Base-by-base conservation (phyloP, 2,329 filamentous ascomycete genomes). In the Immersiporthe knoxdaviesiana region DNA sequence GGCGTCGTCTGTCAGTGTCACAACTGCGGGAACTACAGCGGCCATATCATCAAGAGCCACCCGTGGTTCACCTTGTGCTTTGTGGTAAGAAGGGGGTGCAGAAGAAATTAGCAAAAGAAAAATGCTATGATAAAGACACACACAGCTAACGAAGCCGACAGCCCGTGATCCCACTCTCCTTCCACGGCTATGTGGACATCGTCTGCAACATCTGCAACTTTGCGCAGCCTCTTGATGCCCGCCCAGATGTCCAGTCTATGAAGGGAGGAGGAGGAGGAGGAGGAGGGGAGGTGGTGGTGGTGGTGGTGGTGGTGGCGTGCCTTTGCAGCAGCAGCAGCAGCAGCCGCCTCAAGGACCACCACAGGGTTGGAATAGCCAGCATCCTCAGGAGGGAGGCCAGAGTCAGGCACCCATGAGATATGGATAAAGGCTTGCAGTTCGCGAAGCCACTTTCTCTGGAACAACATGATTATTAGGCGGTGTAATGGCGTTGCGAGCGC, bases 51-150 rank as follows among this genome's bases (percentile, higher is more conserved):
- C 75, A 90, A 90, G 78, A 85, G 84, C 69, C 84, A 90, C 70
- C 88, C 88, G 56, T 93, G 91, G 90, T 94, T 94, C 76, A 94
- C 92, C 6, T 89, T 94, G 76, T 94, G 91, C 83, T 93, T 92
- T 79, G 80, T 93, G 66, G 88, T 90, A 79, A 75, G 85, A 81
- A 12, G 30, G 61, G 37, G 54, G 27, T 39, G n/a, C 32, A 44
- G 12, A 35, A n/a, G 14, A 30, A 30, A 32, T 10, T 8, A 30
- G 24, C n/a, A 32, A 8, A 1, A 32, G 12, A 21, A 61, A 18
- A 24, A 7, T 32, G 56, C n/a, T 52, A 47, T 65, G 35, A 60
- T 39, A 69, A 69, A 11, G 44, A 50, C 56, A 58, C 62, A 58
- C 62, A 41, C 63, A n/a, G 30, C 39, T 71, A 21, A 70, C 52